Percentiles rank a stretch among this genome's conserved stretches.
These are phyloP conservation scores for Populus tremula DNA, from an alignment of 345 rosid species.

Conservation along the genomic window DNA sequence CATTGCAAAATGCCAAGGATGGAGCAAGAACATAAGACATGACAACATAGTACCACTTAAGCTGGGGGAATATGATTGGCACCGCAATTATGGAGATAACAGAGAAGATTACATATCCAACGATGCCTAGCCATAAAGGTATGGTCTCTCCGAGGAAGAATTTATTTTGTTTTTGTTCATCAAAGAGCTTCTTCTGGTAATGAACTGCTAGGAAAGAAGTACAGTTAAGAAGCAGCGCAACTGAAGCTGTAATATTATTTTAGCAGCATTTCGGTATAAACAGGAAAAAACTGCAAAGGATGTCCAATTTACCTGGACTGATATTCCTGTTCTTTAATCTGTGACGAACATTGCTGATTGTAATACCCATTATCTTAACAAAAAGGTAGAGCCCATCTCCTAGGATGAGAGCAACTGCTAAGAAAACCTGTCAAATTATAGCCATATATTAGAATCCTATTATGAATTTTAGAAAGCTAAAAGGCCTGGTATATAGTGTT, in stretches of 20 bases:
- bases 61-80: conserved; percentile 85
- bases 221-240: neutral
- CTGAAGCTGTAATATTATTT: neutral
- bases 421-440: conserved; percentile 47
- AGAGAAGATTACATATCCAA: conserved; percentile 58
- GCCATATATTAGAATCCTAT: neutral
- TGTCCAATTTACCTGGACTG: conserved; percentile 15
- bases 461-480: neutral
- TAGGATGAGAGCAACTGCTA: conserved; percentile 76
- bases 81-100: conserved; percentile 53
- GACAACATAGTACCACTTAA: conserved; percentile 80
- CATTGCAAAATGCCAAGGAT: conserved; percentile 89
- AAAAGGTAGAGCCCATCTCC: conserved; percentile 95
- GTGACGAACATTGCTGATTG: conserved; percentile 44
- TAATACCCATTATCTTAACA: conserved; percentile 52
- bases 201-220: conserved; percentile 7
- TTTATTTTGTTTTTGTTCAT: conserved; percentile 53
- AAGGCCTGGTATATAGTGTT: neutral
- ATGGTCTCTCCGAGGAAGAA: conserved; percentile 65
- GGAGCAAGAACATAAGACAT: conserved; percentile 80
- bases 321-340: conserved; percentile 46
- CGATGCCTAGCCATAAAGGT: conserved; percentile 68
- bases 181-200: conserved; percentile 21
- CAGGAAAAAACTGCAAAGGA: neutral
- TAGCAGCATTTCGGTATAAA: too few relatives aligned